These are phyloP conservation scores for Globisporangium solare DNA, from an alignment of 352 stramenopile genomes.

Conservation along the genomic window DNA sequence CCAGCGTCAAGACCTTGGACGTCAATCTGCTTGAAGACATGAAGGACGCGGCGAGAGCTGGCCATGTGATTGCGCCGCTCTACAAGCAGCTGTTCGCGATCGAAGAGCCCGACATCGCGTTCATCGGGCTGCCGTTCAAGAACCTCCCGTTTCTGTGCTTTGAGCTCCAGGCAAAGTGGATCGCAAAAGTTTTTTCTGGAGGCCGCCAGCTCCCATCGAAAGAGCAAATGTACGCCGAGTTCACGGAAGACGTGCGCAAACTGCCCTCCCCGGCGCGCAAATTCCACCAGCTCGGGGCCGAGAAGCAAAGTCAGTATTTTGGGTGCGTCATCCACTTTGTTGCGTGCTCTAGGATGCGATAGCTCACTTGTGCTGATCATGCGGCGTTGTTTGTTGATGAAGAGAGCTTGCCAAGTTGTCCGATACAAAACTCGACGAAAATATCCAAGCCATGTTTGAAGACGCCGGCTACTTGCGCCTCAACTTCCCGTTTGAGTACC, in stretches of 20 bases:
- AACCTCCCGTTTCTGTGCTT: slow-evolving; percentile 81
- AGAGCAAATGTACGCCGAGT: slow-evolving; percentile 65
- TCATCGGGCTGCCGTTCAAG: slow-evolving; percentile 68
- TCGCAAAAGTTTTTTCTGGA: slow-evolving; percentile 49
- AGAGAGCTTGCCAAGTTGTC: slow-evolving; percentile 38
- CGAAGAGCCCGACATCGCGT: slow-evolving; percentile 64
- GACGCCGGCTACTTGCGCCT: slow-evolving; percentile 50
- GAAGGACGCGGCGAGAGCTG: slow-evolving; percentile 21
- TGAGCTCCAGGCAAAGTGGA: slow-evolving; percentile 73
- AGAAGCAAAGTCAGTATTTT: slow-evolving; percentile 48
- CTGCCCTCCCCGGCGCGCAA: slow-evolving; percentile 47
- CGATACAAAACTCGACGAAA: slow-evolving; percentile 29
- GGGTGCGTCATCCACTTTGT: slow-evolving; percentile 19
- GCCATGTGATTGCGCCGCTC: slow-evolving; percentile 47
- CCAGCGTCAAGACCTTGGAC: slow-evolving; percentile 16
- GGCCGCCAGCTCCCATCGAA: slow-evolving; percentile 40
- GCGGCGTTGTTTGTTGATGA: slow-evolving; percentile 6
- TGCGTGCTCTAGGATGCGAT: slow-evolving; percentile 16
- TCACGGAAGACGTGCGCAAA: slow-evolving; percentile 35
- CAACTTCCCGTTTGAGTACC: slow-evolving; percentile 62
- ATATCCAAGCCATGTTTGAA: slow-evolving; percentile 64
- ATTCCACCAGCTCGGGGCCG: slow-evolving; percentile 59
- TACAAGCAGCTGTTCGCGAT: slow-evolving; percentile 81
- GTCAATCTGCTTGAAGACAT: slow-evolving; percentile 26
- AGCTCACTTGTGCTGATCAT: not conserved